Base-by-base conservation (phyloP, 208 protist genomes). In the Wallacemonas rigidus region DNA sequence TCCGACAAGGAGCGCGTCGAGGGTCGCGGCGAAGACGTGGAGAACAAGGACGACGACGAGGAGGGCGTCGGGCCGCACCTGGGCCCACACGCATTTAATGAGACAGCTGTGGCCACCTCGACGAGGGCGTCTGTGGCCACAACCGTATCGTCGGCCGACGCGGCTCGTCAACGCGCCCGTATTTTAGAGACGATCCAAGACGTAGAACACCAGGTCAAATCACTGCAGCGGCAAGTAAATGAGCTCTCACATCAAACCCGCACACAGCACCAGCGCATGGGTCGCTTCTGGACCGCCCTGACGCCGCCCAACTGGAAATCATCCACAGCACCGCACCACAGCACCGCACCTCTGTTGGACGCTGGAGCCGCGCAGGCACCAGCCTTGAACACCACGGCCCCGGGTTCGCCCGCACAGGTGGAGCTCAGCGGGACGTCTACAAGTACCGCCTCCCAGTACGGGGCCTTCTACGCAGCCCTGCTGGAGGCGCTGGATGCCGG, bases 131-230 rank as follows among this genome's bases (percentile, higher is more conserved):
- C 36, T 3, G 50, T 48, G 41, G 9, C 50, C n/a, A 43, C 56
- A 9, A 38, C 15, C 26, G 26, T 26, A 26, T 26, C 26, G 26
- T 26, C 26, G 26, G 26, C 26, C 36, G 83, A 83, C 17, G 81
- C 73, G 11, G 71, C 56, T 5, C 74, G 61, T 6, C 79, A 88
- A 71, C 74, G 86, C 45, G 80, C 82, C 48, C 62, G 64, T 7
- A 88, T 88, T 38, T 57, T 88, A 36, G 69, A n/a, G 45, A 72
- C 76, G 41, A 75, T 91, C 11, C 75, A 74, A 7, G 86, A 91
- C 57, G 65, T 91, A 1, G 82, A 91, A 58, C 75, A 78, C 44
- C 83, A 86, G 61, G 47, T 91, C 8, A 83, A 88, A 39, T 45
- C 2, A 3, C 15, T 87, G 56, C 86, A 91, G 63, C 82, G 81